Percentiles rank a stretch among this genome's conserved stretches.
Conservation (phyloP, 1,284 basidiomycete species). For the Coniophora puteana region DNA sequence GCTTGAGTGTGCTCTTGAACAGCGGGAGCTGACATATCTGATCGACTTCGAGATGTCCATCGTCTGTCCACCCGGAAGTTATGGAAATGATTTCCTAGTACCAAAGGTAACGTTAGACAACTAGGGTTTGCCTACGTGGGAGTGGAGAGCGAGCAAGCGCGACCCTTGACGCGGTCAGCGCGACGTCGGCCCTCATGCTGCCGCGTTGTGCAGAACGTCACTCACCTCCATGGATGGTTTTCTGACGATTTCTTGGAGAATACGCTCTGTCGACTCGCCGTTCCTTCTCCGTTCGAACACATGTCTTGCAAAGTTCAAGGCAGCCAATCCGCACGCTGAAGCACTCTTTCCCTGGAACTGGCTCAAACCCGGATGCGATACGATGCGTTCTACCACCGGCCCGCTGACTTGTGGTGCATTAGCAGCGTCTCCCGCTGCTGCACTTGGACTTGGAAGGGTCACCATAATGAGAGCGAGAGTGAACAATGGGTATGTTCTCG, state of each 20-base stretch:
- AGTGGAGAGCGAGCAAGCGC: too few relatives aligned
- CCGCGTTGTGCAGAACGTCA: constrained; percentile 16
- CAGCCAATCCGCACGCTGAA: constrained; percentile 60
- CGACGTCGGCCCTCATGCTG: too few relatives aligned
- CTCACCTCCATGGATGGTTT: constrained; percentile 37
- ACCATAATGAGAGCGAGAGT: too few relatives aligned
- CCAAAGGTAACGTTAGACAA: too few relatives aligned
- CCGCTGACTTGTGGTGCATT: too few relatives aligned
- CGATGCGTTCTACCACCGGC: constrained; percentile 30
- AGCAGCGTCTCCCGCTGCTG: too few relatives aligned
- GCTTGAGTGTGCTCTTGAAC: constrained; percentile 37
- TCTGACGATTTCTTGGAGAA: constrained; percentile 34
- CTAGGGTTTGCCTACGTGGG: too few relatives aligned
- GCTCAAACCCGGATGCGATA: constrained; percentile 42
- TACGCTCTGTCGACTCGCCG: constrained; percentile 22
- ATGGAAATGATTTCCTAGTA: constrained; percentile 51
- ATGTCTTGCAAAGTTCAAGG: constrained; percentile 56
- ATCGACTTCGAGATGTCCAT: constrained; percentile 55
- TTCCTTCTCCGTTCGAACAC: constrained; percentile 33
- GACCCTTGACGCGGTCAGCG: too few relatives aligned
- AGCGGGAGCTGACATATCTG: constrained; percentile 34
- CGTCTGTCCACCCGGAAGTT: constrained; percentile 48
- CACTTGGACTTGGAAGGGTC: too few relatives aligned
- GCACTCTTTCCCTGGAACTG: constrained; percentile 40
- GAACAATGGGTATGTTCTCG: too few relatives aligned